Evolutionary conservation across 1,284 basidiomycete genomes (phyloP), one percentile per base, ranked within the genome.

Genomic region (Apiotrichum siamense): DNA sequence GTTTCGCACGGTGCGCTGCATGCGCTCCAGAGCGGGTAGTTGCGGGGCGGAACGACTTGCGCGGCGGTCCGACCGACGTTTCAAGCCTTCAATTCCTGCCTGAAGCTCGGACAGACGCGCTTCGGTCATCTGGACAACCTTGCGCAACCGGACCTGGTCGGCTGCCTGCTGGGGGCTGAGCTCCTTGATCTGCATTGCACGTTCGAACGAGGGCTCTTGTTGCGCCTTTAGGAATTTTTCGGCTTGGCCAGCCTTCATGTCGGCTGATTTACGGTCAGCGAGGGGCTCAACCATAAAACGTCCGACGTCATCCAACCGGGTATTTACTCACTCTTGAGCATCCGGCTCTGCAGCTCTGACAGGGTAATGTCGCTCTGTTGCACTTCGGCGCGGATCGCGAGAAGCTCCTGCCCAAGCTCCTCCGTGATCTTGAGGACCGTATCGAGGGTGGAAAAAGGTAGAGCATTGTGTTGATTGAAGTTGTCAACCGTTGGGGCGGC

Each of bases 161-260:
- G 76, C 75, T 12, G 70, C 60, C 52, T 79, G 78, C 56, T 79
- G 76, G 0, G 78, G 76, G 17, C 75, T 76, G 0, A 80, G 72
- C 55, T 79, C 76, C 31, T 75, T 69, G 12, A 77, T 69, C 33
- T 75, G 69, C 40, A 78, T 71, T 54, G 75, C 69, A 43, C 74
- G 73, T 18, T 75, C 75, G 46, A 77, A 76, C 1, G 69, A 66
- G 0, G 78, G 75, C 59, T 80, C 78, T 38, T 69, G 61, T 20
- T 70, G 64, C 0, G 78, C 77, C 43, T 76, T 72, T 25, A 79
- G 51, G 62, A 77, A 77, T 27, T 77, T 74, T 3, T 73, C 69
- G 1, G 67, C 68, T 55, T 77, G 76, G 25, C 75, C 74, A n/a
- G 64, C 49, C 56, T 76, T 76, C 60, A 72, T 72, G 54, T 76